phyloP scores from a whole-genome alignment of 2,329 filamentous ascomycete genomes.

The Coniella vitis region DNA sequence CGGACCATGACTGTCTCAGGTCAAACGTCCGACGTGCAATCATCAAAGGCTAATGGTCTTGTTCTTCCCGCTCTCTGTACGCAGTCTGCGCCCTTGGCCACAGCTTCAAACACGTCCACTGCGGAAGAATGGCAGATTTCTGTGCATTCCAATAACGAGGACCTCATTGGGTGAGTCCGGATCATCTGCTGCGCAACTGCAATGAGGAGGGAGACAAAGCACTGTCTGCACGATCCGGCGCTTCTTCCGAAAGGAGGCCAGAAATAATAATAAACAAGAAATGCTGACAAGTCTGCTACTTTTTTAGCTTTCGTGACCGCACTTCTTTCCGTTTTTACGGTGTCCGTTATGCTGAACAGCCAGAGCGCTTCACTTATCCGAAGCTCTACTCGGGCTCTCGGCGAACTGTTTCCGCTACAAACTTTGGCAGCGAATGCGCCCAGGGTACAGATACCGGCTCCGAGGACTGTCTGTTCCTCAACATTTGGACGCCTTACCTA shows the following conservation, averaged over 20 bases:
- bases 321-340: slow-evolving; percentile 45
- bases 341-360: slow-evolving; percentile 38
- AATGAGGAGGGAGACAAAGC: no score
- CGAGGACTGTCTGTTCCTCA: slow-evolving; percentile 43
- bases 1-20: slow-evolving; percentile 25
- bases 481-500: slow-evolving; percentile 37
- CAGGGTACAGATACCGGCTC: slow-evolving; percentile 29
- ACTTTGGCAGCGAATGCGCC: slow-evolving; percentile 32
- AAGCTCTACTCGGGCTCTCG: slow-evolving; percentile 29
- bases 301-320: slow-evolving; percentile 35
- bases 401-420: slow-evolving; percentile 26
- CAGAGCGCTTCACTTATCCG: slow-evolving; percentile 38
- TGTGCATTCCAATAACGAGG: slow-evolving; percentile 32
- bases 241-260: no score
- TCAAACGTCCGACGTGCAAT: slow-evolving; percentile 15
- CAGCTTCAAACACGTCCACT: slow-evolving; percentile 24
- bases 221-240: no score
- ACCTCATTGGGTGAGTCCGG: slow-evolving; percentile 27
- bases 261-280: no score
- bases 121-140: slow-evolving; percentile 30
- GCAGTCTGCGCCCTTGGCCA: slow-evolving; percentile 36
- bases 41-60: background rate
- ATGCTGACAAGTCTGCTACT: background rate
- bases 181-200: no score
- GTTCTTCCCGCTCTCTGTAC: slow-evolving; percentile 34